Base-by-base conservation (phyloP, 202 grass and related monocot genomes). In the Schoenoplectus tabernaemontani region DNA sequence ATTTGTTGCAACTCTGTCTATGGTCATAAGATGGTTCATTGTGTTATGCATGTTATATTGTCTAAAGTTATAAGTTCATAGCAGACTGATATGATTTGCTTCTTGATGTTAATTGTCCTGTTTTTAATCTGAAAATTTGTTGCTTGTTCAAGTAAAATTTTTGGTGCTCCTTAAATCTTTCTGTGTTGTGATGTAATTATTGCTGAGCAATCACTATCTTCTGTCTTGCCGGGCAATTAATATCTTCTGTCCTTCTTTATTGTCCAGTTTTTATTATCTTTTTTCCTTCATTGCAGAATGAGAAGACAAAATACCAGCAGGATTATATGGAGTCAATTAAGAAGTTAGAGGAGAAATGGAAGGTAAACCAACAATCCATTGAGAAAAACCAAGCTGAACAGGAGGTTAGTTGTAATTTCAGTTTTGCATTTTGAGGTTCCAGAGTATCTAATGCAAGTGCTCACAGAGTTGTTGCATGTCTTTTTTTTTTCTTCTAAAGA, bases 261-360 rank as follows among this genome's bases (percentile, higher is more conserved):
- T 56, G 16, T 76, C 48, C 47, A 33, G 57, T 19, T 75, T 36
- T 64, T 33, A 36, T 75, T 79, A 9, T 22, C 24, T 61, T 58
- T 67, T 6, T 56, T 83, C 82, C 76, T 79, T 62, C 51, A 51
- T 47, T 19, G 58, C 81, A 99, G 96, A 93, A 88, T 84, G 96
- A 96, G 65, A 99, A 89, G 89, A 86, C 77, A 54, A 93, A 88
- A 79, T 93, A 78, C 75, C 92, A 99, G 43, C 87, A 99, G 69
- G 92, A 96, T 86, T 99, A 99, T 81, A 76, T 96, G 81, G 96
- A 96, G 69, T 99, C 96, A 41, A 93, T 99, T 66, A 93, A 88
- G 83, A 85, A 89, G 85, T 68, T 99, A 53, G 96, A 96, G 85
- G 92, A 96, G 84, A 99, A 99, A 76, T 99, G 92, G 92, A 99